Evolutionary conservation across 345 rosid species (phyloP), one percentile per base, ranked within the genome.

Genomic region (Cardamine chenopodiifolia): DNA sequence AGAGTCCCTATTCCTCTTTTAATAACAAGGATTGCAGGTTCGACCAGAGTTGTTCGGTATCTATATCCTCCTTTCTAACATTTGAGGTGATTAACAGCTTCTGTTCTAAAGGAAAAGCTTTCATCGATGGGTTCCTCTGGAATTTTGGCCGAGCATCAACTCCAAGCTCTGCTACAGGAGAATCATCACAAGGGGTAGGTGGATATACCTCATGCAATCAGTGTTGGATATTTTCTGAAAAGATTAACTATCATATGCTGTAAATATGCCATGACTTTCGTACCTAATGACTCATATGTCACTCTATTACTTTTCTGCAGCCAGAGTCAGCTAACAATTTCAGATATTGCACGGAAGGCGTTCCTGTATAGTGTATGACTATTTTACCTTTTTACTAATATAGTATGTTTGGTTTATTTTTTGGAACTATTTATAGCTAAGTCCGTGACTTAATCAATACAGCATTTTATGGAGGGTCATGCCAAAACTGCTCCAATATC

Each of bases 391-490:
- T 49, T 63, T 69, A 29, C 17, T 29, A n/a, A 5, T 53, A 32
- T 11, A 37, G 70, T 58, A 47, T 25, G 34, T 40, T 34, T 53
- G 12, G 42, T 64, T 28, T 18, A 44, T 59, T 66, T 53, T 52
- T 22, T 32, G 42, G 69, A 72, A 63, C 45, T 25, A 29, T 58
- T 35, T 61, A 62, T 71, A 60, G 55, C 53, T 69, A 47, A 20
- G 62, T 61, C 26, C 6, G 42, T 72, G 78, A 34, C 53, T 44
- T 78, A 62, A 69, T 72, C 78, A 39, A 44, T 79, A 67, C 77
- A 95, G 99, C 99, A 95, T 86, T 92, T 90, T 72, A 90, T 95
- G 97, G 99, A 95, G 83, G 99, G 98, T 75, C 99, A 90, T 84
- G 88, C 97, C 65, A 90, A 89, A 87, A 88, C 84, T 78, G 82